Base-by-base conservation (phyloP, 768 basidiomycete genomes). In the Strobilomyces confusus region DNA sequence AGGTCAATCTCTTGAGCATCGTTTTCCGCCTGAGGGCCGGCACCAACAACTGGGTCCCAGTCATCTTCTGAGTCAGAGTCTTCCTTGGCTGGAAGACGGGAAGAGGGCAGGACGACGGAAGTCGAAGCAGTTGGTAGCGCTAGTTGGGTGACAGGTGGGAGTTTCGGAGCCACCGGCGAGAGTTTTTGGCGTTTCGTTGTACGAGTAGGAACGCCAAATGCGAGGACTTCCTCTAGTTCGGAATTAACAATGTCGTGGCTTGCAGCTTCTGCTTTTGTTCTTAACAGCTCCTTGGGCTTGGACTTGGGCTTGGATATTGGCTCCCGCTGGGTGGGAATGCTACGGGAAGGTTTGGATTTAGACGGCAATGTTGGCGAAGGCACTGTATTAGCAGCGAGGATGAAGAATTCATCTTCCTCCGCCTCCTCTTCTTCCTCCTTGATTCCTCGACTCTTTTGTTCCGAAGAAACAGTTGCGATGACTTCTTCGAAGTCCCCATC, bases 11-110 rank as follows among this genome's bases (percentile, higher is more conserved):
- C 71, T 48, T 68, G 61, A 3, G 64, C 52, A 26, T 64, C 71
- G 23, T 66, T 63, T 29, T 67, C 73, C 15, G 22, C 55, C 2
- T 51, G 59, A 5, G 67, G 52, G 29, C 67, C 58, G 20, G 51
- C 56, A 23, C 58, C 63, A 15, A 65, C 57, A 34, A 81, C 75
- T 41, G 72, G 68, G 51, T 83, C 80, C 82, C 81, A 84, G 17
- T 78, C 80, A 19, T 72, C 75, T 37, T 73, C 82, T 5, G 77
- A 69, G 19, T 77, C 75, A 4, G 73, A 72, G 2, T 67, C 76
- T 6, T 60, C 59, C 58, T 61, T 69, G 33, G 44, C 63, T 46
- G 36, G 68, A 57, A 37, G 65, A 58, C 57, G 65, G 51, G 57
- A 61, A 36, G 69, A 63, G 9, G 69, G 71, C 9, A 73, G 44